Percentiles rank a stretch among this genome's conserved stretches.
These are phyloP conservation scores for Thielaviopsis punctulata DNA, from an alignment of 2,329 filamentous ascomycete species.

Conservation along the genomic window DNA sequence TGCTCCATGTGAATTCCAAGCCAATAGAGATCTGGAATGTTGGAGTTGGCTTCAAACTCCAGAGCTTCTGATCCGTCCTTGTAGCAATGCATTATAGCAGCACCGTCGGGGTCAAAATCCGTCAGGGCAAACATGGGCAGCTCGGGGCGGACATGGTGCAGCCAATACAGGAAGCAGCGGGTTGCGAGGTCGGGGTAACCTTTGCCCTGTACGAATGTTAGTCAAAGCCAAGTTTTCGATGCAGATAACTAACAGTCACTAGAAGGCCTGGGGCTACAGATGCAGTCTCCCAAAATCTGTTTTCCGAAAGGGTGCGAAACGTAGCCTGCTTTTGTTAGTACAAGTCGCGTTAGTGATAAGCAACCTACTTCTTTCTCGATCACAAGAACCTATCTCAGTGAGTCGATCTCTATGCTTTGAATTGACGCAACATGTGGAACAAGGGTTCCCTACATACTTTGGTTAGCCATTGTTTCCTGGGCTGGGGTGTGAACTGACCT, in stretches of 20 bases:
- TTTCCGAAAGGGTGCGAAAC: constrained; percentile 48
- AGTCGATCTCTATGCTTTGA: constrained; percentile 29
- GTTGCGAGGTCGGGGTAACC: constrained; percentile 66
- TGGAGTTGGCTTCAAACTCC: constrained; percentile 37
- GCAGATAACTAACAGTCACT: constrained; percentile 37
- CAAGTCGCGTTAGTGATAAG: constrained; percentile 12
- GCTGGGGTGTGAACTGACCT: constrained; percentile 18
- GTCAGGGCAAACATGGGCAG: constrained; percentile 47
- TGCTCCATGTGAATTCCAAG: constrained; percentile 40
- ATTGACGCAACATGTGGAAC: constrained; percentile 39
- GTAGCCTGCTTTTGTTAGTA: constrained; percentile 40
- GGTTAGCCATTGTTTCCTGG: background rate
- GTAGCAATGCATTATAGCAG: constrained; percentile 59
- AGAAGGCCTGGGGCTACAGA: constrained; percentile 41
- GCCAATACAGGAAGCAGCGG: constrained; percentile 40
- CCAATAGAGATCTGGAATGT: constrained; percentile 39
- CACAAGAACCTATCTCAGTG: constrained; percentile 47
- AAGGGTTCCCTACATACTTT: constrained; percentile 42
- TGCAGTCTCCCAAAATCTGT: constrained; percentile 34
- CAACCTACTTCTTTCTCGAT: constrained; percentile 57
- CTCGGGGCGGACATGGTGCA: constrained; percentile 29
- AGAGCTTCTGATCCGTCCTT: constrained; percentile 49
- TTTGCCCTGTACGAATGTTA: constrained; percentile 40
- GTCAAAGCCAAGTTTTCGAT: background rate
- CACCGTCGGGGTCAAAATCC: constrained; percentile 62